These are phyloP conservation scores for Arthrobotrys conoides DNA, from an alignment of 2,329 filamentous ascomycete genomes.

Conservation along the genomic window DNA sequence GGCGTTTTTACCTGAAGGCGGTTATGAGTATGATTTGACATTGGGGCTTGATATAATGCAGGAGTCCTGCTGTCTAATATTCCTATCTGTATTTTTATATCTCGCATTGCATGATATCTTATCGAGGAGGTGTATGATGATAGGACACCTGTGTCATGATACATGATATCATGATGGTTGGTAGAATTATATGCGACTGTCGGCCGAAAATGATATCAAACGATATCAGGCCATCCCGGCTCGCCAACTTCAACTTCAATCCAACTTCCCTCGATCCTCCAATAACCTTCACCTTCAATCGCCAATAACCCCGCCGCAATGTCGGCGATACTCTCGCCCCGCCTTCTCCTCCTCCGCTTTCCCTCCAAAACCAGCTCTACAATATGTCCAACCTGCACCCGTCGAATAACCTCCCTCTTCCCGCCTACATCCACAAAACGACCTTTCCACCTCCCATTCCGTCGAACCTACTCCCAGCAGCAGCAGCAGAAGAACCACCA, in stretches of 20 bases:
- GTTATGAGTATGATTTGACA: background rate
- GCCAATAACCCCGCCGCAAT: conserved; percentile 25
- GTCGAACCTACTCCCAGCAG: conserved; percentile 12
- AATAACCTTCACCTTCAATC: background rate
- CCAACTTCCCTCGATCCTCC: background rate
- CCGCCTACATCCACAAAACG: conserved; percentile 16
- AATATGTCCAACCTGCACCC: conserved; percentile 52
- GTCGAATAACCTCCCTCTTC: conserved; percentile 32
- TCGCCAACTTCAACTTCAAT: conserved; percentile 5
- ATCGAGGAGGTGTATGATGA: no score
- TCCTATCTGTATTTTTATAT: background rate
- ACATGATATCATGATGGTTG: no score
- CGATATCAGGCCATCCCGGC: conserved; percentile 10
- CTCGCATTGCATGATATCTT: no score
- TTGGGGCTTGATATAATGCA: background rate
- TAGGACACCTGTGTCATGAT: no score
- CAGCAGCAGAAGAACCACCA: background rate
- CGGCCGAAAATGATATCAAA: conserved; percentile 13
- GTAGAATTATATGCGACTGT: background rate
- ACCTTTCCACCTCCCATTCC: conserved; percentile 6
- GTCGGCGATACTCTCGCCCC: conserved; percentile 27
- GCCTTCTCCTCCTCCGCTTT: conserved; percentile 24
- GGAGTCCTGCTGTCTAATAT: no score
- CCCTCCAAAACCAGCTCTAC: background rate
- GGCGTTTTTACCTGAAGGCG: background rate